These are phyloP conservation scores for Coemansia pectinata DNA, from an alignment of 192 early-diverging fungal species.

Conservation along the genomic window DNA sequence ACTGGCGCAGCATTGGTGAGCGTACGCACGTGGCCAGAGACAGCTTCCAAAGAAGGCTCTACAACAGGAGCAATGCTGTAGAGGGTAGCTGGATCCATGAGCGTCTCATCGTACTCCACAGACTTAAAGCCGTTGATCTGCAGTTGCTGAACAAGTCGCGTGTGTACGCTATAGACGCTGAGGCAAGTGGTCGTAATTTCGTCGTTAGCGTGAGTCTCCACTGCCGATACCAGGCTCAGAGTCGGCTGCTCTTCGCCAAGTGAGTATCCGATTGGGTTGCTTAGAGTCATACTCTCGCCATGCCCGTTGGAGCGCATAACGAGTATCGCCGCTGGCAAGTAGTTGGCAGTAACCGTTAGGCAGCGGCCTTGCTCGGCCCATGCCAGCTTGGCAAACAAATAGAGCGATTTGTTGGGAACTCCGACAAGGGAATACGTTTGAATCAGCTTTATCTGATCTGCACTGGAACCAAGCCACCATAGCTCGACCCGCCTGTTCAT, in stretches of 20 bases:
- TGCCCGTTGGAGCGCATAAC: slow-evolving; percentile 22
- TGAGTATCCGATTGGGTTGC: slow-evolving; percentile 25
- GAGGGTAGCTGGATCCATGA: slow-evolving; percentile 32
- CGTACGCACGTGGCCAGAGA: not conserved
- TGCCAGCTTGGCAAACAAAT: slow-evolving; percentile 31
- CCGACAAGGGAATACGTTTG: slow-evolving; percentile 32
- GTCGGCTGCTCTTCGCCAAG: slow-evolving; percentile 39
- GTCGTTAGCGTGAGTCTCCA: slow-evolving; percentile 19
- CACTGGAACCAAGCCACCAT: slow-evolving; percentile 41
- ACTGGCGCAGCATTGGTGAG: slow-evolving; percentile 4
- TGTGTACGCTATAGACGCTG: slow-evolving; percentile 48
- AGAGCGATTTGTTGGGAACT: slow-evolving; percentile 14
- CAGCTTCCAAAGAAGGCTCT: not conserved
- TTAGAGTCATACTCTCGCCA: slow-evolving; percentile 31
- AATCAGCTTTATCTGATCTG: slow-evolving; percentile 23
- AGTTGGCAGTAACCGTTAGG: slow-evolving; percentile 27
- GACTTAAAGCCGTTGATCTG: slow-evolving; percentile 27
- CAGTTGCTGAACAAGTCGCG: slow-evolving; percentile 48
- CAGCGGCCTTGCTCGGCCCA: slow-evolving; percentile 44
- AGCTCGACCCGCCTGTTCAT: slow-evolving; percentile 39
- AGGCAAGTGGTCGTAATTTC: slow-evolving; percentile 1
- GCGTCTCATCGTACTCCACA: slow-evolving; percentile 10
- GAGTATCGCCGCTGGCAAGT: slow-evolving; percentile 31
- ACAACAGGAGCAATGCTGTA: slow-evolving; percentile 9
- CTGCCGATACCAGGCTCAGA: slow-evolving; percentile 28